Evolutionary conservation across 2,329 filamentous ascomycete species (phyloP).

Genomic region (Blastomyces parvus): DNA sequence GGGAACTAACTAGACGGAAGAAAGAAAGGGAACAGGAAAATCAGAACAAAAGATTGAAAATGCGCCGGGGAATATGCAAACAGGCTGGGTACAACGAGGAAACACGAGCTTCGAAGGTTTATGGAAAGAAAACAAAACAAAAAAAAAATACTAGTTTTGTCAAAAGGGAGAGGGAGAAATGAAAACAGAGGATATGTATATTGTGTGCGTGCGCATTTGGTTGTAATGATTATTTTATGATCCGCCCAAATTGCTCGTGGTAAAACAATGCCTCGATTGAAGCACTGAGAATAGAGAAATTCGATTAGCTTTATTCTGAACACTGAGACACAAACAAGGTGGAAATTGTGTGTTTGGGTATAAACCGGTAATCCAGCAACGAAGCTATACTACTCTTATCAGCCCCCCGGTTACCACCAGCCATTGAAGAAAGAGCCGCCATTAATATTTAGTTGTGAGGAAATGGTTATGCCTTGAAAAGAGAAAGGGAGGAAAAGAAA

Average conservation of each 20-base stretch:
- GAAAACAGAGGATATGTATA: not conserved
- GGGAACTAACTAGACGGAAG: not conserved
- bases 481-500: not conserved
- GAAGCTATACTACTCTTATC: not conserved
- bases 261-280: not conserved
- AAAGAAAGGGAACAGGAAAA: too few species aligned
- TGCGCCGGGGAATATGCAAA: slow-evolving; percentile 8
- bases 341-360: not conserved
- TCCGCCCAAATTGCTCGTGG: not conserved
- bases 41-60: not conserved
- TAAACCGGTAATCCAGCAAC: not conserved
- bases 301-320: not conserved
- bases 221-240: not conserved
- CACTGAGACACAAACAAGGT: not conserved
- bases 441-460: not conserved
- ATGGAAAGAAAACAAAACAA: too few species aligned
- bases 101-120: not conserved
- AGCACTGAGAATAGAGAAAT: not conserved
- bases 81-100: not conserved
- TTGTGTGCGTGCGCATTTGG: slow-evolving; percentile 1
- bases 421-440: not conserved
- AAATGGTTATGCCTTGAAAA: not conserved
- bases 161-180: not conserved
- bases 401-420: not conserved
- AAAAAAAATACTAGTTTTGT: not conserved